These are phyloP conservation scores for Apiotrichum siamense DNA, from an alignment of 1,284 basidiomycete species.

Conservation along the genomic window DNA sequence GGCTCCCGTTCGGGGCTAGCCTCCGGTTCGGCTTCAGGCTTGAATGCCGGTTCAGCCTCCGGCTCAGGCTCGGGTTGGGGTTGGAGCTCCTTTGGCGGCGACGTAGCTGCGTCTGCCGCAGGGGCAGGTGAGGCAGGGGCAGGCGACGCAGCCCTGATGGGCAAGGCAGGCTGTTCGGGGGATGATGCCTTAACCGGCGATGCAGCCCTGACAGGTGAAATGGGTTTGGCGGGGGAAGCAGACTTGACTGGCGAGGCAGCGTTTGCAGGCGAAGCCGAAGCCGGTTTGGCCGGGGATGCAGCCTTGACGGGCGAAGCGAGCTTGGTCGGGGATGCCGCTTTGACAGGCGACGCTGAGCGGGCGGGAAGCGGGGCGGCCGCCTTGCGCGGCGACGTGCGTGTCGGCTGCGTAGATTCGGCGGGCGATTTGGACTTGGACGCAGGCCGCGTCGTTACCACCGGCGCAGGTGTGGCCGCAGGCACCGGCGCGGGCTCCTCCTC, in stretches of 20 bases:
- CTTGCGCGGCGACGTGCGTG: not conserved
- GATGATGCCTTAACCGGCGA: no score
- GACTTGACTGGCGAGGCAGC: not conserved
- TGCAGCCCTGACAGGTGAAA: no score
- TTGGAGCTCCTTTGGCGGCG: not conserved
- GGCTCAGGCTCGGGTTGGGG: not conserved
- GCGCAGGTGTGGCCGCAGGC: no score
- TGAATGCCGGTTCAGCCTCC: not conserved
- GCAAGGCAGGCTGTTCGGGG: no score
- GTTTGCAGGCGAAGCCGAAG: not conserved
- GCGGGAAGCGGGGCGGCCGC: not conserved
- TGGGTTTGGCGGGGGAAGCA: no score
- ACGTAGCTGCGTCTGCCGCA: not conserved
- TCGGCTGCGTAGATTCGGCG: not conserved
- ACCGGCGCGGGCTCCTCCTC: constrained; percentile 9
- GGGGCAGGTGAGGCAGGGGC: no score
- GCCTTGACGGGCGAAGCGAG: not conserved
- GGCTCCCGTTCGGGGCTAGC: not conserved
- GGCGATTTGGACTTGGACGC: constrained; percentile 1
- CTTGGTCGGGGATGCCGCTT: not conserved
- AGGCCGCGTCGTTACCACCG: not conserved
- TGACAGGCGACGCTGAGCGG: not conserved
- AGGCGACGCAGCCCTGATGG: no score
- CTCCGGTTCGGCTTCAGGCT: not conserved
- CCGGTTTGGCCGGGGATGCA: not conserved